Percentiles rank a stretch among this genome's conserved stretches.
phyloP scores from a whole-genome alignment of 352 stramenopile species.

The Globisporangium nunn region DNA sequence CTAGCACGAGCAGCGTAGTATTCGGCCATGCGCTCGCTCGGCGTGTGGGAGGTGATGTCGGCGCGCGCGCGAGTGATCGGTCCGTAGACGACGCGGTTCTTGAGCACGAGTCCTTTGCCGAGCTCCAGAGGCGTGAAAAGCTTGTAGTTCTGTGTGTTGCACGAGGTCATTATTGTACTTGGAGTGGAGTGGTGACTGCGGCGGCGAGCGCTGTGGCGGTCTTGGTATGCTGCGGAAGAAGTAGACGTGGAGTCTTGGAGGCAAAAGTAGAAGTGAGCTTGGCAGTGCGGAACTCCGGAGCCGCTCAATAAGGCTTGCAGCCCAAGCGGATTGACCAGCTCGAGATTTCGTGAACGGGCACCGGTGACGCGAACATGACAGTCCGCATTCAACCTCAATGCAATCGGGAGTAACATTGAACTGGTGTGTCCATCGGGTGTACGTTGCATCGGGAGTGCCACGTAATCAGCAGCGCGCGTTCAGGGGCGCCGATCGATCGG shows the following conservation, averaged over 20 bases:
- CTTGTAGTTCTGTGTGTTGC: not conserved
- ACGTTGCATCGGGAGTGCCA: no score
- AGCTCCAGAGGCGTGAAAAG: not conserved
- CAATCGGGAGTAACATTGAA: not conserved
- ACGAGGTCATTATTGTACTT: not conserved
- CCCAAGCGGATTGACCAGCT: not conserved
- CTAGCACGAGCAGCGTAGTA: conserved; percentile 8
- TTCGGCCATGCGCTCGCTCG: conserved; percentile 1
- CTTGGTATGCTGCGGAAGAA: not conserved
- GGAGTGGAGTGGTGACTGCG: not conserved
- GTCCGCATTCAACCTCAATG: not conserved
- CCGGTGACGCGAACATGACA: not conserved
- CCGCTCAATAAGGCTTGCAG: not conserved
- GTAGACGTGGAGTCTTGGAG: not conserved
- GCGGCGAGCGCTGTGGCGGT: not conserved
- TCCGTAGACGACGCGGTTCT: conserved; percentile 2
- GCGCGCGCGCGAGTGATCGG: not conserved
- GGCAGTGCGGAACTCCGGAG: not conserved
- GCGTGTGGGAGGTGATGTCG: not conserved
- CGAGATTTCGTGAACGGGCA: not conserved
- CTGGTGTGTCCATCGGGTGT: not conserved
- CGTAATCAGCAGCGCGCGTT: not conserved
- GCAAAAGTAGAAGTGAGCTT: not conserved
- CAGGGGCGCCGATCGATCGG: not conserved
- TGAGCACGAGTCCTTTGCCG: conserved; percentile 1